Evolutionary conservation across 75 land plant genomes (phyloP).

Genomic region (Chamaecyparis obtusa): DNA sequence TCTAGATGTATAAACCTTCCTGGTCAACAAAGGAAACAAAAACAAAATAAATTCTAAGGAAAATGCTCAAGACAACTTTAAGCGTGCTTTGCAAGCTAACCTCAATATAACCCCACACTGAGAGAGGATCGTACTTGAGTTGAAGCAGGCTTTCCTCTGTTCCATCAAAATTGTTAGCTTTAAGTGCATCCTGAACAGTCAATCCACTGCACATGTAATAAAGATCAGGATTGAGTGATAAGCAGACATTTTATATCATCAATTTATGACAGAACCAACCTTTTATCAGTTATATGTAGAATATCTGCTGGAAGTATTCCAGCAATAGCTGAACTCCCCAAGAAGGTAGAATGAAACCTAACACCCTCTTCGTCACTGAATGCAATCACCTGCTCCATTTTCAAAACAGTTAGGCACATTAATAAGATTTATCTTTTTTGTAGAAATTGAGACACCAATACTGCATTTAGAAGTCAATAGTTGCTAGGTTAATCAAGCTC

Average conservation of each 20-base stretch:
- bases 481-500: not conserved
- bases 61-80: conserved; percentile 6
- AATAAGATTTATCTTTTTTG: not conserved
- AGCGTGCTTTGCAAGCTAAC: conserved; percentile 26
- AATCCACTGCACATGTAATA: conserved; percentile 53
- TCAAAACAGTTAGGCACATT: conserved; percentile 9
- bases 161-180: conserved; percentile 38
- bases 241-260: not conserved
- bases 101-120: conserved; percentile 96
- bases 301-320: conserved; percentile 63
- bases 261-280: conserved; percentile 32
- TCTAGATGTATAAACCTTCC: not conserved
- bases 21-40: not conserved
- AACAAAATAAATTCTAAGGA: not conserved
- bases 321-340: conserved; percentile 96
- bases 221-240: conserved; percentile 7
- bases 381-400: conserved; percentile 77
- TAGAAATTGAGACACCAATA: not conserved
- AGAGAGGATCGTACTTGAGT: conserved; percentile 70
- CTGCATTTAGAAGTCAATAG: not conserved
- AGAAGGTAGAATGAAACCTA: conserved; percentile 92
- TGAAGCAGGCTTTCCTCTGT: conserved; percentile 54
- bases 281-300: conserved; percentile 67
- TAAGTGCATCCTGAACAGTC: conserved; percentile 67
- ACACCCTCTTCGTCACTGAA: conserved; percentile 99